These are phyloP conservation scores for Barnettozyma botsteinii DNA, from an alignment of 805 yeast genomes.

Conservation along the genomic window DNA sequence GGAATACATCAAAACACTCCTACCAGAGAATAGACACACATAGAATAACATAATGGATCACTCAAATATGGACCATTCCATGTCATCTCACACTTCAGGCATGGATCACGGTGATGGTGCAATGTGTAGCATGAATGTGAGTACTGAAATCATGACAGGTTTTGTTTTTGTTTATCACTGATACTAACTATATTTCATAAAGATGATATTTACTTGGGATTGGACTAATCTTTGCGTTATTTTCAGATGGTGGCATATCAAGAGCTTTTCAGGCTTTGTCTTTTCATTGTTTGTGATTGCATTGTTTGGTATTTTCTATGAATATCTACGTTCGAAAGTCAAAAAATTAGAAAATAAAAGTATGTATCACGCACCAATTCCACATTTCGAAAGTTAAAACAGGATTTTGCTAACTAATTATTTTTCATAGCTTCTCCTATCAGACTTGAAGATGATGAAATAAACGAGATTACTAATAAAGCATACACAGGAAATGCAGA, in stretches of 20 bases:
- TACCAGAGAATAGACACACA: too few species aligned
- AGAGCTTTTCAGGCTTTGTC: constrained; percentile 43
- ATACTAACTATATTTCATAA: constrained; percentile 4
- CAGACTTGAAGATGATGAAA: constrained; percentile 6
- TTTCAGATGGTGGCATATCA: constrained; percentile 77
- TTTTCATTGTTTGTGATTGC: constrained; percentile 46
- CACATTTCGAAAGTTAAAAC: neutral
- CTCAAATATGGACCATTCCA: constrained; percentile 19
- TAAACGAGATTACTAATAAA: constrained; percentile 8
- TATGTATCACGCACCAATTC: constrained; percentile 13
- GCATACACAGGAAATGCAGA: constrained; percentile 15
- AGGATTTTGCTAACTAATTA: constrained; percentile 5
- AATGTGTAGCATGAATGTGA: constrained; percentile 49
- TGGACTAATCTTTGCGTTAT: constrained; percentile 68
- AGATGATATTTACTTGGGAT: constrained; percentile 77
- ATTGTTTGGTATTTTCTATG: constrained; percentile 51
- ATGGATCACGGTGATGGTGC: constrained; percentile 22
- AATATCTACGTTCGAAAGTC: constrained; percentile 38
- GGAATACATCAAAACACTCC: too few species aligned
- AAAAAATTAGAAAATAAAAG: constrained; percentile 17
- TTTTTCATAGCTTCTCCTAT: constrained; percentile 8
- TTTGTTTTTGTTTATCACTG: neutral
- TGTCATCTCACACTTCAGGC: constrained; percentile 11
- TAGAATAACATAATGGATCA: neutral
- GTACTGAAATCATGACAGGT: too few species aligned